These are phyloP conservation scores for Malbranchea zuffiana DNA, from an alignment of 2,329 filamentous ascomycete species.

Conservation along the genomic window DNA sequence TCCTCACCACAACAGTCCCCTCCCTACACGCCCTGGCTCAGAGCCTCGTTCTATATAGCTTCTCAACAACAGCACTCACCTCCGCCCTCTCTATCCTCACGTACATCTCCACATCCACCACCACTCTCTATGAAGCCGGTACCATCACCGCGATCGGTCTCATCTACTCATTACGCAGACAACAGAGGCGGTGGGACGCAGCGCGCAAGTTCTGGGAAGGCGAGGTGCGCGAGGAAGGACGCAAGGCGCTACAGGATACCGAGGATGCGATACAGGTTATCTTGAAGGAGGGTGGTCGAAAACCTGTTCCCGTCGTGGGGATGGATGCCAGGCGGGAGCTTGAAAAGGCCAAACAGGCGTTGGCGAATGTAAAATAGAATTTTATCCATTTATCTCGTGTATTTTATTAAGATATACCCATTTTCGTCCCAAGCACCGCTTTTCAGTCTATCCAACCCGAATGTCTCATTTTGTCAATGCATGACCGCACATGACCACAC, in stretches of 20 bases:
- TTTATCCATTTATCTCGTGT: conserved; percentile 4
- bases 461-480: too few relatives aligned
- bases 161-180: conserved; percentile 45
- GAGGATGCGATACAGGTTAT: conserved; percentile 41
- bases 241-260: conserved; percentile 43
- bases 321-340: conserved; percentile 36
- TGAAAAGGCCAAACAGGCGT: conserved; percentile 35
- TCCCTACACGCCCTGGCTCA: conserved; percentile 63
- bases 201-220: conserved; percentile 43
- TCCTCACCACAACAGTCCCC: conserved; percentile 56
- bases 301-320: conserved; percentile 29
- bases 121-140: conserved; percentile 47
- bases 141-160: conserved; percentile 49
- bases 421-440: neutral
- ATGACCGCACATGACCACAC: too few relatives aligned
- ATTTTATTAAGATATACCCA: conserved; percentile 5
- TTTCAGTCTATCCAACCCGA: too few relatives aligned
- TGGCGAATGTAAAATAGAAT: conserved; percentile 28
- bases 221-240: conserved; percentile 46
- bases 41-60: conserved; percentile 61
- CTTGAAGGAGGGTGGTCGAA: conserved; percentile 36
- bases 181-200: conserved; percentile 50
- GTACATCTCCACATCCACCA: conserved; percentile 43
- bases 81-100: conserved; percentile 46
- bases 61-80: conserved; percentile 58